A percentile compares a stretch with the other conserved stretches of the same genome.
Evolutionary conservation across 176 grass and related monocot genomes (phyloP).

Genomic region (Musa acuminata): DNA sequence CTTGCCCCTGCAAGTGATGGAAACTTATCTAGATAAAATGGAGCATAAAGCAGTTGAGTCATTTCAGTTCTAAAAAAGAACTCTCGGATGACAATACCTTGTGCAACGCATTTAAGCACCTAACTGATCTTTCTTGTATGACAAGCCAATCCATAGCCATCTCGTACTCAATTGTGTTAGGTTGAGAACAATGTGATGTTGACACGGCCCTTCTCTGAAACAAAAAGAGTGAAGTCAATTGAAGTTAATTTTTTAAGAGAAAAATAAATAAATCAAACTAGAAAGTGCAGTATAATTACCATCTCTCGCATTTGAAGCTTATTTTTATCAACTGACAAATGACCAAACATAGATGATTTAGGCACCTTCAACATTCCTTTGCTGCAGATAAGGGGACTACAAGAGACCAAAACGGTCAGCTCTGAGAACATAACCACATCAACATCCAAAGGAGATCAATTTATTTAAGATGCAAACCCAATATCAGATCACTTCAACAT

Average conservation of each 20-base stretch:
- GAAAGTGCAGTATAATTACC: constrained; percentile 26
- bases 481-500: no score
- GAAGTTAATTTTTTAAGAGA: neutral
- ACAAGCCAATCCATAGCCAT: constrained; percentile 80
- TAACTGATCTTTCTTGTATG: constrained; percentile 33
- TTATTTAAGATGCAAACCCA: neutral
- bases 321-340: constrained; percentile 44
- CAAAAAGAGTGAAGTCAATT: constrained; percentile 10
- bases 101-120: constrained; percentile 31
- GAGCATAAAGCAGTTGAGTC: neutral
- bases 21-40: neutral
- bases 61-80: neutral
- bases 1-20: neutral
- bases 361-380: constrained; percentile 80
- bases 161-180: constrained; percentile 90
- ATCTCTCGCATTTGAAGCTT: constrained; percentile 42
- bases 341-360: constrained; percentile 46
- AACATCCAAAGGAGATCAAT: constrained; percentile 22
- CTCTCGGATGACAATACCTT: constrained; percentile 22
- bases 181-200: constrained; percentile 94
- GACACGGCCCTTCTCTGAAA: constrained; percentile 76
- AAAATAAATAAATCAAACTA: neutral
- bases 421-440: constrained; percentile 8
- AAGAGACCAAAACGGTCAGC: constrained; percentile 15
- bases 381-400: constrained; percentile 75